These are phyloP conservation scores for Chrysochromulina parva DNA, from an alignment of 78 protist species.

Conservation along the genomic window DNA sequence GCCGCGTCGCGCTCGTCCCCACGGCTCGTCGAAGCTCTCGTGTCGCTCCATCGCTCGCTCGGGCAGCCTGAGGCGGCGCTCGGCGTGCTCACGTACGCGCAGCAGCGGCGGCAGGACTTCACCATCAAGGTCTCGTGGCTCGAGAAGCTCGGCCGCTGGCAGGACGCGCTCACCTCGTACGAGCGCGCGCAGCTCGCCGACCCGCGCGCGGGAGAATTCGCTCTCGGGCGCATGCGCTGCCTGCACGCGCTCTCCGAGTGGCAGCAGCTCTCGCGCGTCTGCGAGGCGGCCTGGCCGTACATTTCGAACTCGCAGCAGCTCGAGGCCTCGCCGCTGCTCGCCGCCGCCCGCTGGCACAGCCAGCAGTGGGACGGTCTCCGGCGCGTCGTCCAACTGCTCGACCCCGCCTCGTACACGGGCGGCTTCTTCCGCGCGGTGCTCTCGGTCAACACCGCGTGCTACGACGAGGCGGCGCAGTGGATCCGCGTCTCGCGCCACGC, in stretches of 20 bases:
- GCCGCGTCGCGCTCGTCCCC: not conserved
- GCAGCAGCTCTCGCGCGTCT: slow-evolving; percentile 67
- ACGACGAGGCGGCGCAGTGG: slow-evolving; percentile 46
- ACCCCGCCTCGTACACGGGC: slow-evolving; percentile 53
- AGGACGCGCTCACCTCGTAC: slow-evolving; percentile 85
- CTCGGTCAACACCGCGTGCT: slow-evolving; percentile 59
- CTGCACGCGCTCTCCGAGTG: slow-evolving; percentile 88
- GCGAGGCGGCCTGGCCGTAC: slow-evolving; percentile 60
- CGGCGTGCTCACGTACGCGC: not conserved
- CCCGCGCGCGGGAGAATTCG: not conserved
- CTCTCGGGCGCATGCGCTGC: slow-evolving; percentile 90
- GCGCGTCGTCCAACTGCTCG: slow-evolving; percentile 61
- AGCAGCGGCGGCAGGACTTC: slow-evolving; percentile 79
- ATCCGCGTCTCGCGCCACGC: slow-evolving; percentile 75
- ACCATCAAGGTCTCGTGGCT: not conserved
- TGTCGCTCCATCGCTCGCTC: slow-evolving; percentile 78
- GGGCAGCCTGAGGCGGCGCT: too few relatives aligned
- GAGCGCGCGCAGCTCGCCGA: slow-evolving; percentile 54
- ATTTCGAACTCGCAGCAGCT: not conserved
- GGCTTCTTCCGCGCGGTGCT: slow-evolving; percentile 73
- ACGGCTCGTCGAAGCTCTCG: slow-evolving; percentile 75
- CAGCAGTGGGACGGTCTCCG: slow-evolving; percentile 68
- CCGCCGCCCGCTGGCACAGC: slow-evolving; percentile 87
- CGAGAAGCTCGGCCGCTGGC: slow-evolving; percentile 68
- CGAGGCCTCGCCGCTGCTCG: slow-evolving; percentile 79